Percentiles rank a stretch among this genome's conserved stretches.
These are phyloP conservation scores for Hibiscus mutabilis DNA, from an alignment of 345 rosid species.

Conservation along the genomic window DNA sequence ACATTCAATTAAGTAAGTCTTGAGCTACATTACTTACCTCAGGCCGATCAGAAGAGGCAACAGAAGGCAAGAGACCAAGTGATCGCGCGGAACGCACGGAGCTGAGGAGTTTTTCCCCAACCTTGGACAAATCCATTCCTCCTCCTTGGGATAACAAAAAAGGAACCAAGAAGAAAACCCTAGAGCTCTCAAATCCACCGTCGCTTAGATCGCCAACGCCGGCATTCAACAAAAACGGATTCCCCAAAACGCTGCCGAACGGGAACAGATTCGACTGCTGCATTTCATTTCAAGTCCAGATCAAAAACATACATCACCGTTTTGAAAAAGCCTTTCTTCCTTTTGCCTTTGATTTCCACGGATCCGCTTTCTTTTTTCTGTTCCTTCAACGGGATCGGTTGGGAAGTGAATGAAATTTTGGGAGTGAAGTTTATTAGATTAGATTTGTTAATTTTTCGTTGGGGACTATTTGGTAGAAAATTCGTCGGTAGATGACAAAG, in stretches of 20 bases:
- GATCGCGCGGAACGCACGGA: constrained; percentile 94
- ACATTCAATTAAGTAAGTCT: background rate
- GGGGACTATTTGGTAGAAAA: constrained; percentile 2
- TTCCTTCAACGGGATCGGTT: background rate
- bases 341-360: background rate
- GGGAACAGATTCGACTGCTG: constrained; percentile 70
- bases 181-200: constrained; percentile 65
- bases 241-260: constrained; percentile 50
- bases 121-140: constrained; percentile 88
- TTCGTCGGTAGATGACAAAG: background rate
- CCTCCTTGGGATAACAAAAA: constrained; percentile 71
- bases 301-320: constrained; percentile 5
- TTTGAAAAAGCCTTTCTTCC: background rate
- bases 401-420: background rate
- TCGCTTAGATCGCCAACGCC: constrained; percentile 46
- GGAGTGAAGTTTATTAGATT: background rate
- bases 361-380: background rate
- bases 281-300: constrained; percentile 67
- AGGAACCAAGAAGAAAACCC: constrained; percentile 79
- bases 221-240: constrained; percentile 57
- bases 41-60: constrained; percentile 62
- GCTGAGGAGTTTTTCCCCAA: constrained; percentile 84
- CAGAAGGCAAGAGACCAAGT: constrained; percentile 72
- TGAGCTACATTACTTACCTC: constrained; percentile 39
- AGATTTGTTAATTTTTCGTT: background rate